These are phyloP conservation scores for Catharanthus roseus DNA, from an alignment of 257 asterid genomes.

Conservation along the genomic window DNA sequence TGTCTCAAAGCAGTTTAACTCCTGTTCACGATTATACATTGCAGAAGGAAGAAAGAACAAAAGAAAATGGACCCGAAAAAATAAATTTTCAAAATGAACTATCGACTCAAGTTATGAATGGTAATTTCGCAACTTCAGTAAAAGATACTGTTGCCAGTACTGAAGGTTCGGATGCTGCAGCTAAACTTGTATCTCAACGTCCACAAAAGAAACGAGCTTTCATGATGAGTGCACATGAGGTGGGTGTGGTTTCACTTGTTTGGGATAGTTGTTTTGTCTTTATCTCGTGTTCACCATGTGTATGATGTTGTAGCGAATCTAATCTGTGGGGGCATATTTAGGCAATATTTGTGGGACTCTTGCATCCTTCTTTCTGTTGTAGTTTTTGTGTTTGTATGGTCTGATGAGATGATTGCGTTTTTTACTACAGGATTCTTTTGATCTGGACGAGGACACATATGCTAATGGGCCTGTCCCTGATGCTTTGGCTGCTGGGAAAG, in stretches of 20 bases:
- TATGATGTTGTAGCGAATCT: neutral
- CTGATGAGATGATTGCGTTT: neutral
- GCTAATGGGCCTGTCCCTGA: slow-evolving; percentile 35
- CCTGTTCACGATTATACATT: neutral
- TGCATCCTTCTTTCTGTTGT: neutral
- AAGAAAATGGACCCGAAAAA: slow-evolving; percentile 12
- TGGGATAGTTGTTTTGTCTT: neutral
- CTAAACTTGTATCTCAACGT: slow-evolving; percentile 35
- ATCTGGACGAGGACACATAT: slow-evolving; percentile 44
- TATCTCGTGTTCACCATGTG: neutral
- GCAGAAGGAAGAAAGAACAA: neutral
- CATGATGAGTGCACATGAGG: slow-evolving; percentile 79
- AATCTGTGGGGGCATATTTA: neutral
- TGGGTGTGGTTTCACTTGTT: slow-evolving; percentile 19
- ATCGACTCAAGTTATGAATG: slow-evolving; percentile 18
- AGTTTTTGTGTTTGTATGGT: neutral
- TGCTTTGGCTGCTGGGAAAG: slow-evolving; percentile 19
- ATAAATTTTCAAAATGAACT: neutral
- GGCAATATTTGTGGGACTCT: neutral
- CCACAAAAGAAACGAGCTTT: slow-evolving; percentile 52
- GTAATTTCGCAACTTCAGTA: slow-evolving; percentile 18
- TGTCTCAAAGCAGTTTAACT: neutral
- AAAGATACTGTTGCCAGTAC: slow-evolving; percentile 21
- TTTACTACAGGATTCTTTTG: slow-evolving; percentile 44
- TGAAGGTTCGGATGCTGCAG: slow-evolving; percentile 23